Evolutionary conservation across 2,329 filamentous ascomycete species (phyloP).

Genomic region (Calonectria crousiana): DNA sequence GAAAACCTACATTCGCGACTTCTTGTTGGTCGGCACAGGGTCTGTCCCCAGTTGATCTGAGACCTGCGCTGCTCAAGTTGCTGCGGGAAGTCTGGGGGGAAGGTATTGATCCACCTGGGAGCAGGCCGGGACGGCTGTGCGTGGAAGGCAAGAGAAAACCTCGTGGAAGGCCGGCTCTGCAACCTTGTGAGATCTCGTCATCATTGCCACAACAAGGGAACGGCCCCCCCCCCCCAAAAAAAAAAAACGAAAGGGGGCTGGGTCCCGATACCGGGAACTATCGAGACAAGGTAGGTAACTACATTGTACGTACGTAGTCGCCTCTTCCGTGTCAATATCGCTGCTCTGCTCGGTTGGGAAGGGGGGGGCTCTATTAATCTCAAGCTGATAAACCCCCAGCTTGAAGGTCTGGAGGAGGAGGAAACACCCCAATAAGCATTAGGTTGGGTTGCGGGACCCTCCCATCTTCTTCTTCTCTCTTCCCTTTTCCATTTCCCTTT

Average conservation of each 20-base stretch:
- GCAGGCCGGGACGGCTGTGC: neutral
- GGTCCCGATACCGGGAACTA: conserved; percentile 4
- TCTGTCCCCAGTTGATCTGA: conserved; percentile 9
- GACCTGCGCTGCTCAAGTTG: neutral
- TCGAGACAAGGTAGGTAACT: neutral
- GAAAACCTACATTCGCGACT: neutral
- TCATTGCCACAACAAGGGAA: conserved; percentile 17
- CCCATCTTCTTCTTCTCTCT: neutral
- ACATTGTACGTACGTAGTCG: neutral
- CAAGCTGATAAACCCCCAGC: neutral
- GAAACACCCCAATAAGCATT: neutral
- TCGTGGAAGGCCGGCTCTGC: neutral
- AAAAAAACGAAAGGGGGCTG: neutral
- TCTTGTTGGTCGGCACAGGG: neutral
- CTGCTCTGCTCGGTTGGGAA: neutral
- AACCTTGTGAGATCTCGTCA: conserved; percentile 1
- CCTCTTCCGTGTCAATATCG: neutral
- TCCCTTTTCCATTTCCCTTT: neutral
- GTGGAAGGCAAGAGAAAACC: conserved; percentile 18
- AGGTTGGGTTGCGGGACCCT: neutral
- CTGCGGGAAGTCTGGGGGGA: neutral
- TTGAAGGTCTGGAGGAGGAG: neutral
- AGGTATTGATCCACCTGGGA: conserved; percentile 22
- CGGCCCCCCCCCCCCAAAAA: neutral
- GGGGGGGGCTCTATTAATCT: conserved; percentile 2